Base-by-base conservation (phyloP, 106 monocot species). In the Acorus gramineus region DNA sequence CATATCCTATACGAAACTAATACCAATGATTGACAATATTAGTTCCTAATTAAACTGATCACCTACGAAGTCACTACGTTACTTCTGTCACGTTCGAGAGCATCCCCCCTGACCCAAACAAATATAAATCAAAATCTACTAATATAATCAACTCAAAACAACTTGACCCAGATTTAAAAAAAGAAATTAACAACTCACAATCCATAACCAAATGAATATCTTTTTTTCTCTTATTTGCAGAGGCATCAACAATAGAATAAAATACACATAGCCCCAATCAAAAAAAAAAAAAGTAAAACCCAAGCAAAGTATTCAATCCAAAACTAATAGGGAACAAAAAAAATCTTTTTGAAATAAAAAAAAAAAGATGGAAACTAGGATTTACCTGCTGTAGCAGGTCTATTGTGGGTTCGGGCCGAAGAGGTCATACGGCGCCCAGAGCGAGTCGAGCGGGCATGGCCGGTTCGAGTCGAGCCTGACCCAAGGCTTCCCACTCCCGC, bases 401-500 rank as follows among this genome's bases (percentile, higher is more conserved):
- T 56, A 49, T 64, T 55, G 51, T 52, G 55, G 62, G 5, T 62
- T 52, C 0, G 75, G 85, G n/a, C 79, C 78, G 76, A 78, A 82
- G 42, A 96, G 87, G 66, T 96, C 95, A 69, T 78, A 90, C 0
- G 90, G 87, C 14, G 86, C 78, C 95, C 95, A 96, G 49, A 90
- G 80, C 42, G 82, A 58, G 46, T 96, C 95, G 52, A 96, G 76
- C 51, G 95, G 95, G 77, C 95, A 96, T 4, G 95, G 76, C 7
- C 80, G 81, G 57, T 74, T 76, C 49, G 90, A 70, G 70, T 86
- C 90, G 11, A 96, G 74, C 55, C 95, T 60, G 6, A 66, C 76
- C 95, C 95, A 96, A 1, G 95, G 95, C 63, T 96, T 96, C 59
- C 95, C 95, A 60, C 82, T 82, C 12, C 95, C 95, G 71, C 87